These are phyloP conservation scores for Penicillium steckii DNA, from an alignment of 495 filamentous ascomycete species.

Conservation along the genomic window DNA sequence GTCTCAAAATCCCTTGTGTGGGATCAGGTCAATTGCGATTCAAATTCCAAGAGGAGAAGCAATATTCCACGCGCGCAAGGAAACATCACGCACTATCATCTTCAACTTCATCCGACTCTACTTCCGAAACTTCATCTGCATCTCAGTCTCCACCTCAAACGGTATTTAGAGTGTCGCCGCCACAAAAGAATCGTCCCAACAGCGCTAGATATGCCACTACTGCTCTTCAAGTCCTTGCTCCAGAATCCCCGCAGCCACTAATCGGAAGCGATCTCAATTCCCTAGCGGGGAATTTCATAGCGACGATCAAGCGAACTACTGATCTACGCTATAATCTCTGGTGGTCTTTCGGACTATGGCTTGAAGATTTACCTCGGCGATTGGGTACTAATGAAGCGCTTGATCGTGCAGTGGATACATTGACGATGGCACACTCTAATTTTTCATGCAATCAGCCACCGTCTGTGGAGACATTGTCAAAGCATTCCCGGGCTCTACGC, in stretches of 20 bases:
- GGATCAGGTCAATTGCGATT: constrained; percentile 47
- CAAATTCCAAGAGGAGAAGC: constrained; percentile 44
- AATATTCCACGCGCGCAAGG: constrained; percentile 2
- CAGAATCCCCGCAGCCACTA: neutral
- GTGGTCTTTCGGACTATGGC: constrained; percentile 41
- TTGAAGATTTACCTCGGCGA: constrained; percentile 36
- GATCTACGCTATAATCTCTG: constrained; percentile 44
- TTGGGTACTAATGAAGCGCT: constrained; percentile 43
- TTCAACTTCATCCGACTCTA: neutral
- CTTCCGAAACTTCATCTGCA: neutral
- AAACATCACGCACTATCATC: neutral
- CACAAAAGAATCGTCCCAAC: too few species aligned
- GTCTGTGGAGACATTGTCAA: constrained; percentile 26
- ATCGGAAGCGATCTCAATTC: constrained; percentile 21
- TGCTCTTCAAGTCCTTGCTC: neutral
- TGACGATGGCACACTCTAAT: constrained; percentile 31
- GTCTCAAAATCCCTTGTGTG: constrained; percentile 41
- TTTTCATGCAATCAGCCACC: constrained; percentile 20
- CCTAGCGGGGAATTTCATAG: constrained; percentile 27
- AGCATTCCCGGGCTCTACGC: constrained; percentile 37
- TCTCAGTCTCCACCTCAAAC: neutral
- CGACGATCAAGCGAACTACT: constrained; percentile 26
- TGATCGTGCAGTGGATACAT: constrained; percentile 36
- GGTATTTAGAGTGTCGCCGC: neutral
- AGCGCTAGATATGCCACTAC: neutral